phyloP scores from a whole-genome alignment of 2,329 filamentous ascomycete species.

The Aspergillus calidoustus region DNA sequence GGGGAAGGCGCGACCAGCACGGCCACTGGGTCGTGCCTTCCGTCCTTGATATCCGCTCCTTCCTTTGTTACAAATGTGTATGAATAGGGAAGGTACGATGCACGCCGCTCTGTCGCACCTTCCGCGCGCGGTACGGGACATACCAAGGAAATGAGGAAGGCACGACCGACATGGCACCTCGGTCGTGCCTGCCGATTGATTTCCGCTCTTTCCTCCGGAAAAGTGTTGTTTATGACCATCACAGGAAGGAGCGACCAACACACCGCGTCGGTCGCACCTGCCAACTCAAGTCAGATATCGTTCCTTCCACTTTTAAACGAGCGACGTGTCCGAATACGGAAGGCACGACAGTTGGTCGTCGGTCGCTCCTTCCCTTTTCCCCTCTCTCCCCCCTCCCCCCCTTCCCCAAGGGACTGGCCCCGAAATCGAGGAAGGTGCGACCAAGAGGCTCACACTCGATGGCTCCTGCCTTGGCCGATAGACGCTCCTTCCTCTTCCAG shows the following conservation, averaged over 20 bases:
- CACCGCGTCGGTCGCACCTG: background rate
- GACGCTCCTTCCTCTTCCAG: background rate
- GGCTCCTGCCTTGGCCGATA: background rate
- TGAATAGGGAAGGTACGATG: too few relatives aligned
- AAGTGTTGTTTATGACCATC: background rate
- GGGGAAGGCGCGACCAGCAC: background rate
- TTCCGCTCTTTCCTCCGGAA: background rate
- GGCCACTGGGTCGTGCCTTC: background rate
- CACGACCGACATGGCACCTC: background rate
- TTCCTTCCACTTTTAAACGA: background rate
- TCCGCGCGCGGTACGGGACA: too few relatives aligned
- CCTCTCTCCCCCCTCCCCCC: too few relatives aligned
- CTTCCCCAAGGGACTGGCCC: too few relatives aligned
- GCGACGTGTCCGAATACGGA: background rate
- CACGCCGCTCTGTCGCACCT: too few relatives aligned
- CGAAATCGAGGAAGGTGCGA: background rate
- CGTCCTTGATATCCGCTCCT: background rate
- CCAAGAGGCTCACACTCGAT: background rate
- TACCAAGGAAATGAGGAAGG: background rate
- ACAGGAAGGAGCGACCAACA: background rate
- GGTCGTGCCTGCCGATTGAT: background rate
- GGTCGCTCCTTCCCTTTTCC: too few relatives aligned
- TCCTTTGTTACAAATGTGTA: background rate
- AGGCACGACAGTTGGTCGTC: background rate
- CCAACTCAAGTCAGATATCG: background rate